Percentiles rank a stretch among this genome's conserved stretches.
Evolutionary conservation across 176 grass and related monocot genomes (phyloP).

Genomic region (Puya raimondii): DNA sequence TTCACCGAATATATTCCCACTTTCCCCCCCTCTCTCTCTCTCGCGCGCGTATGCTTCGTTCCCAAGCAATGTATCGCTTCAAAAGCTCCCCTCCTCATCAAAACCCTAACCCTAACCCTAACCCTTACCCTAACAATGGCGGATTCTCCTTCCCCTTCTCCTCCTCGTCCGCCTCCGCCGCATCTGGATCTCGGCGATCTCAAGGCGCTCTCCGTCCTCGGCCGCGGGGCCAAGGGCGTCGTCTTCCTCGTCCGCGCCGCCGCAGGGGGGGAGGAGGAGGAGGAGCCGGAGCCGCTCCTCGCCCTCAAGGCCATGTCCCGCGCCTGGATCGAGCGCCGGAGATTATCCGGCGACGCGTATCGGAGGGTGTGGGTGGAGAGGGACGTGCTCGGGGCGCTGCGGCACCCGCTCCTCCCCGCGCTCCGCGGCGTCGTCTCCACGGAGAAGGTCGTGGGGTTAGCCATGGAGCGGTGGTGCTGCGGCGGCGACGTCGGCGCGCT

Average conservation of each 20-base stretch:
- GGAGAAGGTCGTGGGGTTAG: slow-evolving; percentile 74
- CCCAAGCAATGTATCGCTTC: background rate
- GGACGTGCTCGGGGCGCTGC: slow-evolving; percentile 56
- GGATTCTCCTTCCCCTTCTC: slow-evolving; percentile 12
- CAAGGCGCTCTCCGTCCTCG: slow-evolving; percentile 61
- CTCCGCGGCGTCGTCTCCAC: slow-evolving; percentile 80
- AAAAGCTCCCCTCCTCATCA: background rate
- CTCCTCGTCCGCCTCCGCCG: slow-evolving; percentile 1
- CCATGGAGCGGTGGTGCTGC: slow-evolving; percentile 63
- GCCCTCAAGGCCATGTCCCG: slow-evolving; percentile 87
- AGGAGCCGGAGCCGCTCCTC: slow-evolving; percentile 19
- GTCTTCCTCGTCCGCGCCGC: slow-evolving; percentile 65
- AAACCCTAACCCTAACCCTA: background rate
- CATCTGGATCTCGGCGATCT: slow-evolving; percentile 55
- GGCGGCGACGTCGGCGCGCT: slow-evolving; percentile 79
- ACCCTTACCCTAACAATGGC: background rate
- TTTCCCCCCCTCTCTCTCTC: background rate
- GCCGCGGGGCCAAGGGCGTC: slow-evolving; percentile 90
- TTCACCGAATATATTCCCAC: background rate
- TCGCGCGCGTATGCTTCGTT: background rate
- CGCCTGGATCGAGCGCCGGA: slow-evolving; percentile 46
- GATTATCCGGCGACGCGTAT: slow-evolving; percentile 26
- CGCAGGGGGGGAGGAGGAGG: background rate
- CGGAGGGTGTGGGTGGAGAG: slow-evolving; percentile 90
- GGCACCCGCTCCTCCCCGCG: slow-evolving; percentile 66